phyloP scores from a whole-genome alignment of 2,329 filamentous ascomycete species.

The Pseudogymnoascus sp. region DNA sequence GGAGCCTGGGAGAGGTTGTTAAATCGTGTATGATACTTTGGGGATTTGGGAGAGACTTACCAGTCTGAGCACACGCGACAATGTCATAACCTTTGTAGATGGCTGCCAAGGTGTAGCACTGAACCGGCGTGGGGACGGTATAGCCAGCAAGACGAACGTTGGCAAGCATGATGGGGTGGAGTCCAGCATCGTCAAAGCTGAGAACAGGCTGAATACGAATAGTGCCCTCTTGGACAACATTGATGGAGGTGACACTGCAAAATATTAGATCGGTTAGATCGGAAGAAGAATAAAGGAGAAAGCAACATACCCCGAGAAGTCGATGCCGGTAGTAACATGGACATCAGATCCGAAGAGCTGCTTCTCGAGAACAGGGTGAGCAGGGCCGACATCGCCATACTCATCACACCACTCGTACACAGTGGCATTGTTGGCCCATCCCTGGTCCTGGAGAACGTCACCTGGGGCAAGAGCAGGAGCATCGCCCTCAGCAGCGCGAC shows the following conservation, averaged over 20 bases:
- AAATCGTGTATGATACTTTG: slow-evolving; percentile 7
- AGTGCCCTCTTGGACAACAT: slow-evolving; percentile 51
- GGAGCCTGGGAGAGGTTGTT: slow-evolving; percentile 55
- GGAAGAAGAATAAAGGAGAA: neutral
- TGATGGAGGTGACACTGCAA: slow-evolving; percentile 47
- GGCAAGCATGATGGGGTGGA: slow-evolving; percentile 75
- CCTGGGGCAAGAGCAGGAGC: slow-evolving; percentile 12
- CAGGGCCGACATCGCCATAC: slow-evolving; percentile 76
- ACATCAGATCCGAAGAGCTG: slow-evolving; percentile 61
- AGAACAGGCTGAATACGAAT: slow-evolving; percentile 44
- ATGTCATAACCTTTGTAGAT: slow-evolving; percentile 72
- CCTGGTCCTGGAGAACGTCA: slow-evolving; percentile 8
- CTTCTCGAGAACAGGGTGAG: slow-evolving; percentile 61
- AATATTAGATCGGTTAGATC: slow-evolving; percentile 19
- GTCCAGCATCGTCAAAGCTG: slow-evolving; percentile 65
- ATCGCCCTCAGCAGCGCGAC: slow-evolving; percentile 14
- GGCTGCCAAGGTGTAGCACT: slow-evolving; percentile 75
- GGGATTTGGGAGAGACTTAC: slow-evolving; percentile 43
- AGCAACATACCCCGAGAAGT: slow-evolving; percentile 53
- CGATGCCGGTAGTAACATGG: slow-evolving; percentile 47
- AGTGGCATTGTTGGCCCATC: slow-evolving; percentile 25
- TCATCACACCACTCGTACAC: slow-evolving; percentile 82
- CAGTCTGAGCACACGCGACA: slow-evolving; percentile 86
- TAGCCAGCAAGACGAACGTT: slow-evolving; percentile 74
- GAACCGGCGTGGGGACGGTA: slow-evolving; percentile 71